Evolutionary conservation across 495 filamentous ascomycete genomes (phyloP), one percentile per base, ranked within the genome.

Genomic region (Aspergillus leporis): DNA sequence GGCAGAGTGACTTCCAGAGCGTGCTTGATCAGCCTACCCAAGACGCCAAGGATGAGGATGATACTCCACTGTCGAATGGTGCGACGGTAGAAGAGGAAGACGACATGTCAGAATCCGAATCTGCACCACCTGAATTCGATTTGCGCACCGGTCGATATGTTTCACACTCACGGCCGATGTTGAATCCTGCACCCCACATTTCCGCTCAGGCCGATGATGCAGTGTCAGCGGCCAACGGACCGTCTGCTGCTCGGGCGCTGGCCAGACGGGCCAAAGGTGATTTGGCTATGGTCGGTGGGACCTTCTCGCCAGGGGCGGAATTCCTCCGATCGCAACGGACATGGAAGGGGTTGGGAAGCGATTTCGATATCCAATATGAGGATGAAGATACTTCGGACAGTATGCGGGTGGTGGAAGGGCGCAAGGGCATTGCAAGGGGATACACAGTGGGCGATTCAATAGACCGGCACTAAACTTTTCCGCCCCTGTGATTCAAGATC

Each of bases 261-360:
- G 77, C 83, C 0, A 76, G 81, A 62, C 81, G 90, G 47, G 76
- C 83, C 38, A 89, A 85, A 61, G 81, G 81, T 14, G 90, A 93
- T 60, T 53, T 98, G 40, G 87, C 89, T 3, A 83, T 82, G 36
- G 81, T 96, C 40, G 92, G 92, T 40, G 88, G 90, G 6, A 82
- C 90, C 0, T 76, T 87, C n/a, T 97, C 93, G 23, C 95, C 95
- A 4, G 94, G 89, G 1, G 94, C 95, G 5, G 90, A 96, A 72
- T 97, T 84, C 66, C 70, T 98, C 58, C 82, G 85, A 43, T 88
- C 86, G 12, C 88, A 92, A 64, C 73, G 94, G 56, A 95, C 89
- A 7, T 99, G 94, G 94, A 89, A 86, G 69, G 94, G 94, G 0
- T 72, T 99, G 28, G 95, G 94, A 0, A 95, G 87, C 58, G 94